Conservation (phyloP, 192 early-diverging fungal species). For the Cladochytrium replicatum region DNA sequence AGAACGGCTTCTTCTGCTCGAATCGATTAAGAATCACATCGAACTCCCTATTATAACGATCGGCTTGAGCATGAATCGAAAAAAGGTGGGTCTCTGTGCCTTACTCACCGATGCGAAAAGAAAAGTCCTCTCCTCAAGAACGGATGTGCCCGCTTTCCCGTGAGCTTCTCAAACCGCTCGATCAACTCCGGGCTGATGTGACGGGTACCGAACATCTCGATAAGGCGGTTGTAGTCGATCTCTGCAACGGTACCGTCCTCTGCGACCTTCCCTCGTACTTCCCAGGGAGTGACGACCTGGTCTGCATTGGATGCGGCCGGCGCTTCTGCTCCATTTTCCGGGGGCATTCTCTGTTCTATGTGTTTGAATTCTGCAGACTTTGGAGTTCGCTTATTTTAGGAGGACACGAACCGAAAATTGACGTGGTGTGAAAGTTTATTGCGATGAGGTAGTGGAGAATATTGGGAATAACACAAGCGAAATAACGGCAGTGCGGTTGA, state of each 20-base stretch:
- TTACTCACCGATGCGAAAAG: slow-evolving; percentile 79
- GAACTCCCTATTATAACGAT: slow-evolving; percentile 50
- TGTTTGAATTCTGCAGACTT: no score
- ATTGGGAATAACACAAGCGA: no score
- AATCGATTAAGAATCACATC: slow-evolving; percentile 72
- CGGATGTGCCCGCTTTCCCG: slow-evolving; percentile 70
- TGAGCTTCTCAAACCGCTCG: slow-evolving; percentile 72
- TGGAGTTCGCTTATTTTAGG: no score
- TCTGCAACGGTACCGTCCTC: slow-evolving; percentile 75
- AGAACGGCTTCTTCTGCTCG: slow-evolving; percentile 96
- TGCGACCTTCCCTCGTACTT: slow-evolving; percentile 75
- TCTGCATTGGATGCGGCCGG: no score
- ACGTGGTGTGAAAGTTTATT: no score
- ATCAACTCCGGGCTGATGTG: slow-evolving; percentile 66
- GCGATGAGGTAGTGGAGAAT: no score
- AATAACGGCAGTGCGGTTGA: no score
- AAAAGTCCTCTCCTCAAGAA: slow-evolving; percentile 83
- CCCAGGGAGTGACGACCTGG: slow-evolving; percentile 81
- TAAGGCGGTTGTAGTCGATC: slow-evolving; percentile 89
- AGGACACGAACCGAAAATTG: no score
- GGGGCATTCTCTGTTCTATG: no score
- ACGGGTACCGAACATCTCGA: slow-evolving; percentile 80
- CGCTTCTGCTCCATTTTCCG: no score
- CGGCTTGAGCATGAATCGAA: slow-evolving; percentile 18
- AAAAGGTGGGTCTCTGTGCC: neutral